Conservation (phyloP, 2,329 filamentous ascomycete species). For the Hypoxylon sp. region DNA sequence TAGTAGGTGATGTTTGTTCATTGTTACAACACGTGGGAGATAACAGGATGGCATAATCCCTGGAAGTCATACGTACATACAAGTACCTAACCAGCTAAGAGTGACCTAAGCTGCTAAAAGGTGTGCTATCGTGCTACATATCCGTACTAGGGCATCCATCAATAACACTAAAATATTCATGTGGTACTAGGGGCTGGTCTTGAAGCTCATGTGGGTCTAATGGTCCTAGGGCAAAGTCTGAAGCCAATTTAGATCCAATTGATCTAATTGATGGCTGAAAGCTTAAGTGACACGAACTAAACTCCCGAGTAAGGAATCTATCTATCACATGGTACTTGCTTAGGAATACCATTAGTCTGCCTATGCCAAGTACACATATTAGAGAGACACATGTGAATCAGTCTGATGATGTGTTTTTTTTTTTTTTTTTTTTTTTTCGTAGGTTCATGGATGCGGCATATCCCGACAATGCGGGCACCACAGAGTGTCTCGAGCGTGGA, state of each 20-base stretch:
- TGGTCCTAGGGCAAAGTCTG: slow-evolving; percentile 14
- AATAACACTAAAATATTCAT: neutral
- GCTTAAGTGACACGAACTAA: slow-evolving; percentile 11
- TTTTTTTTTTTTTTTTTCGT: neutral
- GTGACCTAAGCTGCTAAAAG: too few relatives aligned
- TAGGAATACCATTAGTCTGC: neutral
- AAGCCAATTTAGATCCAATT: slow-evolving; percentile 1
- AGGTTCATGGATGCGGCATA: slow-evolving; percentile 28
- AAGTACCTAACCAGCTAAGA: too few relatives aligned
- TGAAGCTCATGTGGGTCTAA: slow-evolving; percentile 38
- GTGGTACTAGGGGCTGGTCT: slow-evolving; percentile 9
- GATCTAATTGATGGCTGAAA: neutral
- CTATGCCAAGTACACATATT: slow-evolving; percentile 3
- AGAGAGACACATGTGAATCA: slow-evolving; percentile 1
- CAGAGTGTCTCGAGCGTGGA: slow-evolving; percentile 17
- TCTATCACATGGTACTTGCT: slow-evolving; percentile 16
- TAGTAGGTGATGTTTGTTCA: slow-evolving; percentile 22
- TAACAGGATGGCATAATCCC: slow-evolving; percentile 27
- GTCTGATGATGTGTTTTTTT: neutral
- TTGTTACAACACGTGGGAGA: slow-evolving; percentile 25
- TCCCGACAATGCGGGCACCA: slow-evolving; percentile 27
- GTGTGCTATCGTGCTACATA: too few relatives aligned
- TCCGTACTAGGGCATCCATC: too few relatives aligned
- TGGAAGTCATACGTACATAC: neutral
- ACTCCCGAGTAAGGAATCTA: slow-evolving; percentile 15